phyloP scores from a whole-genome alignment of 371 early-diverging fungal genomes.

The Apophysomyces variabilis region DNA sequence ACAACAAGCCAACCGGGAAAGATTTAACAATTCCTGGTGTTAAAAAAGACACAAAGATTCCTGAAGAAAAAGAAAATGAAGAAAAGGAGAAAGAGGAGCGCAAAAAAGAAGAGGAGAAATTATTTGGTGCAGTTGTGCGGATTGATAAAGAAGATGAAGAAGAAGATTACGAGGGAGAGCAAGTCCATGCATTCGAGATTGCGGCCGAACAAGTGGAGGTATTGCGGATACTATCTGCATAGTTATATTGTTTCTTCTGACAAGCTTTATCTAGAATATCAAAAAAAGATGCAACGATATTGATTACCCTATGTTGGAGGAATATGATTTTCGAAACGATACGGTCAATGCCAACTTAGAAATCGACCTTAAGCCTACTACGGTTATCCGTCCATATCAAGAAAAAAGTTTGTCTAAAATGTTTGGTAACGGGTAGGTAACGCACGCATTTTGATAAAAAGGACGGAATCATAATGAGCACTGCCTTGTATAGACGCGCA shows the following conservation, averaged over 20 bases:
- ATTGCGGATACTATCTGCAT: constrained; percentile 10
- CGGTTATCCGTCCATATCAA: constrained; percentile 97
- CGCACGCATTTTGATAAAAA: constrained; percentile 8
- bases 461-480: not conserved
- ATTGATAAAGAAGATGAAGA: constrained; percentile 74
- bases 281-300: constrained; percentile 95
- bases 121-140: constrained; percentile 62
- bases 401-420: constrained; percentile 99
- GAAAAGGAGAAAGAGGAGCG: constrained; percentile 40
- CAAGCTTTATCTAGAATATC: constrained; percentile 56
- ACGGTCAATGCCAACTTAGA: constrained; percentile 82
- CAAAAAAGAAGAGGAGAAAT: constrained; percentile 54
- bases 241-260: not conserved
- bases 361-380: constrained; percentile 97
- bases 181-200: constrained; percentile 92
- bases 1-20: constrained; percentile 60
- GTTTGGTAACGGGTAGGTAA: constrained; percentile 93
- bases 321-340: constrained; percentile 99
- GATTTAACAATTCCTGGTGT: constrained; percentile 65
- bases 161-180: constrained; percentile 70
- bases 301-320: constrained; percentile 98
- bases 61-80: constrained; percentile 34
- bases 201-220: constrained; percentile 78
- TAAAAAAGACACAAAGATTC: constrained; percentile 33
- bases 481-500: constrained; percentile 65